A percentile compares a stretch with the other conserved stretches of the same genome.
Conservation (phyloP, 2,329 filamentous ascomycete genomes). For the Cladosporium phlei region DNA sequence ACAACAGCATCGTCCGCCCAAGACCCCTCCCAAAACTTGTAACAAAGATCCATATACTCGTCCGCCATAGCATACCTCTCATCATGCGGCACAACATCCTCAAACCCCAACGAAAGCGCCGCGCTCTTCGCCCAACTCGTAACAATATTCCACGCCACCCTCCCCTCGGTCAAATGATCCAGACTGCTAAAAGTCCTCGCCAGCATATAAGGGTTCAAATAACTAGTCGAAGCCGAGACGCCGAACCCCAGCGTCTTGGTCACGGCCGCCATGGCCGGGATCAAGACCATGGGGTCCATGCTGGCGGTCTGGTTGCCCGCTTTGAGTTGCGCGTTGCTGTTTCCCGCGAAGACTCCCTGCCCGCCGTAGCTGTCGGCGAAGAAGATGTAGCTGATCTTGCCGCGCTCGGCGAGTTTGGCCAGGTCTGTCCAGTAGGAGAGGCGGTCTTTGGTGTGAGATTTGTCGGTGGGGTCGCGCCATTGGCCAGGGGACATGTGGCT, state of each 20-base stretch:
- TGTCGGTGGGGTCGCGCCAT: slow-evolving; percentile 61
- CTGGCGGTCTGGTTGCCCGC: slow-evolving; percentile 65
- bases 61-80: slow-evolving; percentile 46
- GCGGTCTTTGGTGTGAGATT: slow-evolving; percentile 42
- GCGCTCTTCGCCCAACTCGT: slow-evolving; percentile 46
- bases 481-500: slow-evolving; percentile 53
- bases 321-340: slow-evolving; percentile 49
- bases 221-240: slow-evolving; percentile 34
- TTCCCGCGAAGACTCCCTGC: slow-evolving; percentile 44
- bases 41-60: slow-evolving; percentile 37
- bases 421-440: slow-evolving; percentile 46
- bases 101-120: slow-evolving; percentile 44
- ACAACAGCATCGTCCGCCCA: slow-evolving; percentile 33
- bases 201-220: slow-evolving; percentile 33
- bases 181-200: slow-evolving; percentile 34
- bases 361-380: slow-evolving; percentile 47
- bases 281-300: slow-evolving; percentile 46
- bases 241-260: slow-evolving; percentile 41
- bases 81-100: slow-evolving; percentile 45
- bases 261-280: slow-evolving; percentile 44
- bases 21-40: slow-evolving; percentile 27
- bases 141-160: slow-evolving; percentile 48
- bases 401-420: slow-evolving; percentile 44
- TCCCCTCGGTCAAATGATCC: slow-evolving; percentile 35
- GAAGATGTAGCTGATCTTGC: slow-evolving; percentile 49